Evolutionary conservation across 805 yeast species (phyloP).

Genomic region (Komagataella pseudopastoris): DNA sequence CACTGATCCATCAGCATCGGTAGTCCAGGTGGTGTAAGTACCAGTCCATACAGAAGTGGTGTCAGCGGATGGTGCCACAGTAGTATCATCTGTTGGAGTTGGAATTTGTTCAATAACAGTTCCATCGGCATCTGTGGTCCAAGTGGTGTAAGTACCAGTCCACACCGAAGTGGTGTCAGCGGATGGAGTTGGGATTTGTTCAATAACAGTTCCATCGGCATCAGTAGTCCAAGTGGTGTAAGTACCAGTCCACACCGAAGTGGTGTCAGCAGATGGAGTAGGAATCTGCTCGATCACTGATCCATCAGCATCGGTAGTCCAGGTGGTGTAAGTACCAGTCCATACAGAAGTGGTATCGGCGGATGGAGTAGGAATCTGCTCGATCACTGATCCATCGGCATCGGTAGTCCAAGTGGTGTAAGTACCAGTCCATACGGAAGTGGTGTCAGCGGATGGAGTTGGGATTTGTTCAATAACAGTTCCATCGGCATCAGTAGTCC

Average conservation of each 20-base stretch:
- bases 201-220: too few relatives aligned
- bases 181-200: too few relatives aligned
- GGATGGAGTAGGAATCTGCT: background rate
- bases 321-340: background rate
- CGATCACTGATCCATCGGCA: background rate
- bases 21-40: background rate
- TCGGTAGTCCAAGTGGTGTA: background rate
- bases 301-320: background rate
- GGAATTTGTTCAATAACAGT: background rate
- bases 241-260: too few relatives aligned
- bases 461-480: background rate
- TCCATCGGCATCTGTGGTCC: background rate
- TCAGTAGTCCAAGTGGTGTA: too few relatives aligned
- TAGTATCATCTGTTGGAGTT: background rate
- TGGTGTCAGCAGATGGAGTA: too few relatives aligned
- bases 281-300: background rate
- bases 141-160: too few relatives aligned
- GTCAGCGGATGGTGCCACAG: background rate
- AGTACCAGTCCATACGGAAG: background rate
- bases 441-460: background rate
- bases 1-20: background rate
- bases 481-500: background rate
- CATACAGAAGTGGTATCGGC: background rate
- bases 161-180: too few relatives aligned
- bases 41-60: background rate